Base-by-base conservation (phyloP, 1,139 yeast species). In the Blastobotrys petasosporus region DNA sequence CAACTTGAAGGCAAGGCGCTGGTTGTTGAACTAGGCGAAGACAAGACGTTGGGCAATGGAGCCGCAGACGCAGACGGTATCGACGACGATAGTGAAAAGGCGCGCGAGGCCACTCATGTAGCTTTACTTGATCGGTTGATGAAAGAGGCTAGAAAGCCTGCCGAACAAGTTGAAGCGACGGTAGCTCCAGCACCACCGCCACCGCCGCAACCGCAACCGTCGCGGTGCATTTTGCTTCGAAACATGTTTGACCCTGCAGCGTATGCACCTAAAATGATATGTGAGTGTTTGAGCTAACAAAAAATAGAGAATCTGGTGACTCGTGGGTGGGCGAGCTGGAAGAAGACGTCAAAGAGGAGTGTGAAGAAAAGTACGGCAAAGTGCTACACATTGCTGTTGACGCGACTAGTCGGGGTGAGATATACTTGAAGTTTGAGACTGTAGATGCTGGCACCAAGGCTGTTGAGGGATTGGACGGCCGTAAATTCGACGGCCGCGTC, bases 221-320 rank as follows among this genome's bases (percentile, higher is more conserved):
- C 68, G 3, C 54, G 66, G 31, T 66, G 70, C 47, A 49, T 67
- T 30, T 45, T 63, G 12, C 53, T 67, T 17, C 53, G 54, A 31
- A 65, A 67, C 53, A 66, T 67, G 70, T 67, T 67, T 54, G 62
- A 66, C 42, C 56, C 65, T 3, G 53, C 52, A 11, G 66, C 63
- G 65, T 61, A 56, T 46, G 65, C 59, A 33, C 11, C 37, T 35
- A n/a, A n/a, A n/a, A n/a, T 15, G 38, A 15, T 32, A 29, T 12
- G 4, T 23, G 28, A 39, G 32, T 41, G 31, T 28, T 35, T 42
- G 37, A 15, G 30, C 46, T 34, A 36, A 38, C 43, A 25, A 12
- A 15, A 20, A 31, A 25, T 47, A 63, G 66, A 53, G 71, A 67
- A 54, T 49, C 61, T 10, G 69, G 66, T 7, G 57, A 56, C n/a